Base-by-base conservation (phyloP, 2,329 filamentous ascomycete species). In the Fusarium nygamai region DNA sequence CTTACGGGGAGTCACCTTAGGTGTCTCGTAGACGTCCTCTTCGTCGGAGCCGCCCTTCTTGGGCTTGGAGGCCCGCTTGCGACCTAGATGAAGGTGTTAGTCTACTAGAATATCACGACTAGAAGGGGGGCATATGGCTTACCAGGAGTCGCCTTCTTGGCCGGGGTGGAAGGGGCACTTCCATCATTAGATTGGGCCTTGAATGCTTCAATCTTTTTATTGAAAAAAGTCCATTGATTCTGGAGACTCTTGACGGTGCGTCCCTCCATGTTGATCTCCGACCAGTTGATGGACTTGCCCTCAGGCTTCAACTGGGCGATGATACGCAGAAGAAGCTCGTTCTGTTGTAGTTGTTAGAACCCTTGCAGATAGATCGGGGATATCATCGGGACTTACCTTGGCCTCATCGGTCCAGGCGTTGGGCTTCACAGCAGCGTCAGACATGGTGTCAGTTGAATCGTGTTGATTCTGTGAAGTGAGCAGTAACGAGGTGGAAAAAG, bases 381-480 rank as follows among this genome's bases (percentile, higher is more conserved):
- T 19, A 17, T 22, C 19, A 19, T 17, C 16, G 19, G 19, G 29
- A 48, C 66, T 66, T 77, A 80, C 83, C 67, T 83, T 83, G 33
- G 81, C 82, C 8, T 82, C 78, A 2, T 84, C 82, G 4, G 82
- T 84, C 83, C 83, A 84, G 1, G 80, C 74, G 46, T 82, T 81
- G 17, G 67, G 43, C 39, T 74, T 76, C 38, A 68, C 48, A n/a
- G 64, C 46, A 13, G 54, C 69, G 4, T 71, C 78, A 34, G 76
- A 76, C 78, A 82, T 83, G 16, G 36, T 63, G 54, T 43, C 59
- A 31, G 39, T 29, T 48, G 27, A 47, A 47, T 14, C 44, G 6
- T 17, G 16, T 44, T 24, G 16, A 14, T 43, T n/a, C 11, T 13
- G 24, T 4, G 7, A 19, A 34, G 33, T 14, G 33, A 34, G 14